Percentiles rank a stretch among this genome's conserved stretches.
Evolutionary conservation across 2,329 filamentous ascomycete genomes (phyloP).

Genomic region (Colletotrichum sp.): DNA sequence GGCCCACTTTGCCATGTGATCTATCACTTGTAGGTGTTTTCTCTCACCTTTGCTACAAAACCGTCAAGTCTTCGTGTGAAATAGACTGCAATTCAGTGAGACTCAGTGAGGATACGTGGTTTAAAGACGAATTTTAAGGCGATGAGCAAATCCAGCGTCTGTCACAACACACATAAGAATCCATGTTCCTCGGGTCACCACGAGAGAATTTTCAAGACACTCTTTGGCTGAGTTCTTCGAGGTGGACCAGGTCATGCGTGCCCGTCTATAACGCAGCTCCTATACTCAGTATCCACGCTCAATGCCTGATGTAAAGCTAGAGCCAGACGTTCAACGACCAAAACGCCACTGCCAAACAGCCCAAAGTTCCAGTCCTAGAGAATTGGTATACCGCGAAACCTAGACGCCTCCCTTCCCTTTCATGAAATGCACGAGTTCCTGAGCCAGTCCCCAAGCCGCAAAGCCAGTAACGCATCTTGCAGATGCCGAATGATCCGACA

Average conservation of each 20-base stretch:
- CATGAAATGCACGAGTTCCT: not conserved
- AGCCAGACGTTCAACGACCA: not conserved
- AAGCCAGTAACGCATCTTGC: not conserved
- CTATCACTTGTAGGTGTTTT: not conserved
- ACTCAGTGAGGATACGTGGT: not conserved
- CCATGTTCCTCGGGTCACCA: not conserved
- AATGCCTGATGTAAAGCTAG: not conserved
- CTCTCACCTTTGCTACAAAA: not conserved
- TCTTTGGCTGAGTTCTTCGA: not conserved
- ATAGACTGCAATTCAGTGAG: not conserved
- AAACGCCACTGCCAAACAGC: not conserved
- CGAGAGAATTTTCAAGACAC: not conserved
- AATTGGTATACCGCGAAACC: slow-evolving; percentile 1
- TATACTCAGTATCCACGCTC: not conserved
- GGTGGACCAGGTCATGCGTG: not conserved
- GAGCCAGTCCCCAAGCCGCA: not conserved
- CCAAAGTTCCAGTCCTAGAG: not conserved
- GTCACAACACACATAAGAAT: not conserved
- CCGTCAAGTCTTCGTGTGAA: not conserved
- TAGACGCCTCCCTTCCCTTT: not conserved
- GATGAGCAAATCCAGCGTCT: not conserved
- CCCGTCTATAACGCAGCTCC: not conserved
- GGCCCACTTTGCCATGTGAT: not conserved
- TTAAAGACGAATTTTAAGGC: not conserved
- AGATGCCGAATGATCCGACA: not conserved